A percentile compares a stretch with the other conserved stretches of the same genome.
Conservation (phyloP, 2,329 filamentous ascomycete species). For the Xylariomycetidae sp. region DNA sequence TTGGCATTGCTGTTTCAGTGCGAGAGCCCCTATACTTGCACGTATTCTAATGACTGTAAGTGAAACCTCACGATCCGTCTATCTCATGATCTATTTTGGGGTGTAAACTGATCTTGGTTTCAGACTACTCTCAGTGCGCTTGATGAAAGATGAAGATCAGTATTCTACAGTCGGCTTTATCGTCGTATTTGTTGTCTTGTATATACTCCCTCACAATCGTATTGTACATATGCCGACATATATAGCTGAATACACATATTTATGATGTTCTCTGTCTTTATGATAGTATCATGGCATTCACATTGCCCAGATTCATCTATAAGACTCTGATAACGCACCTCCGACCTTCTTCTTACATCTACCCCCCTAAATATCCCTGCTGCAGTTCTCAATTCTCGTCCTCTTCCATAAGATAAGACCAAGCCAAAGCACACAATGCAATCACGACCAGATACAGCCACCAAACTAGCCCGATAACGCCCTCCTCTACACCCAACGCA, state of each 20-base stretch:
- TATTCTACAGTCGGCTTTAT: too few relatives aligned
- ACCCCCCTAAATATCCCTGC: too few relatives aligned
- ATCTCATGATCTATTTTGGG: background rate
- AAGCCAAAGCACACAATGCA: conserved; percentile 20
- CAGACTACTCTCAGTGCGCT: background rate
- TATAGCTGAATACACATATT: background rate
- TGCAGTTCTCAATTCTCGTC: too few relatives aligned
- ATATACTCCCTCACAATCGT: background rate
- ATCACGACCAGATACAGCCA: conserved; percentile 24
- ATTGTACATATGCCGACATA: background rate
- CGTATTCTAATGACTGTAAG: conserved; percentile 5
- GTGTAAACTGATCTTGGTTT: background rate
- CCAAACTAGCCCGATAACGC: conserved; percentile 24
- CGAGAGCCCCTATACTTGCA: conserved; percentile 3
- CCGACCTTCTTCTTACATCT: background rate
- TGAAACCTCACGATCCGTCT: background rate
- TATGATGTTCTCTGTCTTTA: background rate
- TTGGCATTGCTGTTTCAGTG: conserved; percentile 1
- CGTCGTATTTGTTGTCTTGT: too few relatives aligned
- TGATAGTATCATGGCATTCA: background rate
- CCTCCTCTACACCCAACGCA: conserved; percentile 20
- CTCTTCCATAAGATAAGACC: conserved; percentile 22
- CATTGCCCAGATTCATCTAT: background rate
- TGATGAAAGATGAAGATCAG: background rate
- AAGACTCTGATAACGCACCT: background rate